Evolutionary conservation across 345 rosid genomes (phyloP).

Genomic region (Fremontodendron californicum): DNA sequence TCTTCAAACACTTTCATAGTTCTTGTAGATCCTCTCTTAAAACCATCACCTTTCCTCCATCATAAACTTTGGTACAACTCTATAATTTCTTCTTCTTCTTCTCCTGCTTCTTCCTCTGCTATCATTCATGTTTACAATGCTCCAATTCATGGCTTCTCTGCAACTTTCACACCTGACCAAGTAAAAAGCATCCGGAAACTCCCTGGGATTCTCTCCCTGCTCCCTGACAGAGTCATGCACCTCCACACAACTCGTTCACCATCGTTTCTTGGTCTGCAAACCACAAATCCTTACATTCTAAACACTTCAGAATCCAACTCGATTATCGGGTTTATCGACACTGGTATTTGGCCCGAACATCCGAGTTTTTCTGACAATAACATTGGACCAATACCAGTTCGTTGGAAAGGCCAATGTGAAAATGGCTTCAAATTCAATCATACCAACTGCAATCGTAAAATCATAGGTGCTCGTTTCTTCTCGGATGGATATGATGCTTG

Average conservation of each 20-base stretch:
- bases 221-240: slow-evolving; percentile 5
- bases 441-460: slow-evolving; percentile 16
- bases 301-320: background rate
- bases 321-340: slow-evolving; percentile 17
- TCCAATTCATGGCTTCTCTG: slow-evolving; percentile 20
- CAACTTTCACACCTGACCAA: background rate
- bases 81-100: background rate
- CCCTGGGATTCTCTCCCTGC: slow-evolving; percentile 8
- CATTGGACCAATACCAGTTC: slow-evolving; percentile 5
- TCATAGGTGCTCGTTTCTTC: slow-evolving; percentile 21
- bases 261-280: slow-evolving; percentile 18
- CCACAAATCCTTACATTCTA: background rate
- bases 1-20: background rate
- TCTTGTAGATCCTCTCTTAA: background rate
- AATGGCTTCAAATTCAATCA: slow-evolving; percentile 5
- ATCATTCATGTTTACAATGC: background rate
- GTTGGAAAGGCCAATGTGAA: slow-evolving; percentile 21
- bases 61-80: slow-evolving; percentile 2
- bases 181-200: background rate
- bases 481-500: slow-evolving; percentile 4
- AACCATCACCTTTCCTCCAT: slow-evolving; percentile 10
- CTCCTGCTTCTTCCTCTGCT: background rate
- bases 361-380: slow-evolving; percentile 8
- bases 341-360: slow-evolving; percentile 19
- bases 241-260: slow-evolving; percentile 28